Evolutionary conservation across 352 stramenopile species (phyloP), one percentile per base, ranked within the genome.

Genomic region (Peronospora destructor): DNA sequence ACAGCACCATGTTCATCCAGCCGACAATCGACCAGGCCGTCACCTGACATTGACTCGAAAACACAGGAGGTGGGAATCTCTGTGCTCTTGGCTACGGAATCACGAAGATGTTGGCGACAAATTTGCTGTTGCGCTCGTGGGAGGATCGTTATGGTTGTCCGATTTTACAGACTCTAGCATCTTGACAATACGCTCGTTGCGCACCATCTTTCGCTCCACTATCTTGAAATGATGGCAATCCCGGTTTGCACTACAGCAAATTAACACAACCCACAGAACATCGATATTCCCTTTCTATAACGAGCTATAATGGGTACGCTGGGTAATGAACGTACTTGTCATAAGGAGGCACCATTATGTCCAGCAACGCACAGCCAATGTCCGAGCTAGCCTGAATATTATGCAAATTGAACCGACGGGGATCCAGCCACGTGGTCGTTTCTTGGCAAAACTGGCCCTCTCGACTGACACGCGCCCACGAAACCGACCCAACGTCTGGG

Each of bases 281-380:
- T 54, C 4, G 49, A 45, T 28, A 49, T 19, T 21, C n/a, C 8
- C 1, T n/a, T 36, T 36, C 11, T 14, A 35, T 35, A 35, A n/a
- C 30, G 9, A 35, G 30, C 11, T n/a, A n/a, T n/a, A n/a, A 35
- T n/a, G 11, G 19, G 19, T 21, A 21, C 1, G 19, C 19, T 21
- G 19, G 2, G 30, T 34, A 9, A 71, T 67, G 48, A 14, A 69
- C 69, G 49, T 67, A 87, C 76, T 89, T 89, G 62, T 91, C 75
- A 65, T 91, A 91, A 9, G 81, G 81, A n/a, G 81, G 81, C 26
- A 91, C 76, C 78, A 88, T 91, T 44, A 91, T 81, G 35, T 91
- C 81, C 29, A 91, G 60, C 41, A 91, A 55, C 9, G 81, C 81
- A 46, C 81, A 91, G 6, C 81, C 81, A 39, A 86, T 86, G 6